These are phyloP conservation scores for Porpolomopsis calyptriformis DNA, from an alignment of 768 basidiomycete species.

Conservation along the genomic window DNA sequence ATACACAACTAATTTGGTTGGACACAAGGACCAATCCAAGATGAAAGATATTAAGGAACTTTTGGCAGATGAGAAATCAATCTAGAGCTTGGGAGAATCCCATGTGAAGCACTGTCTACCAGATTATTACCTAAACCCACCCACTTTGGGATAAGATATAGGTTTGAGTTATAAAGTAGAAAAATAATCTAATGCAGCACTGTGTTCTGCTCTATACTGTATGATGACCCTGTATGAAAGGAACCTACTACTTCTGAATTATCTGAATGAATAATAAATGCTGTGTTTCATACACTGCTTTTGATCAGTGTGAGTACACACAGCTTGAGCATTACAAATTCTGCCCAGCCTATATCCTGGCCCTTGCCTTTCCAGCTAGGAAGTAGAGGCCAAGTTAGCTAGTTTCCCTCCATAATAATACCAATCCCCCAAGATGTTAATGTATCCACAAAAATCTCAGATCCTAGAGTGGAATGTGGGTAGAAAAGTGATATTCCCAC, in stretches of 20 bases:
- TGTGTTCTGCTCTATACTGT: slow-evolving; percentile 21
- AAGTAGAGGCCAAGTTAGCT: slow-evolving; percentile 18
- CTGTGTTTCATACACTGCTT: slow-evolving; percentile 7
- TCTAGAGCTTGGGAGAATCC: not conserved
- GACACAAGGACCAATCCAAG: not conserved
- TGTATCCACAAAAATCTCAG: slow-evolving; percentile 27
- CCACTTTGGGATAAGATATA: slow-evolving; percentile 20
- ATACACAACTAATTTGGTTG: too few species aligned
- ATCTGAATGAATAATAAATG: slow-evolving; percentile 20
- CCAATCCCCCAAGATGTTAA: slow-evolving; percentile 26
- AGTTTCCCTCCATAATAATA: slow-evolving; percentile 11
- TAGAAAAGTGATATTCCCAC: too few species aligned
- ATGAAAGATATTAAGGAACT: not conserved
- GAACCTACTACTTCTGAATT: too few species aligned
- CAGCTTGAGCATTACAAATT: slow-evolving; percentile 19
- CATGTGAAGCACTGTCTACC: slow-evolving; percentile 16
- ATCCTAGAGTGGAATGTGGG: too few species aligned
- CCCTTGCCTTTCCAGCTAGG: slow-evolving; percentile 14
- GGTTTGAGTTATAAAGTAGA: slow-evolving; percentile 13
- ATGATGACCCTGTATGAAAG: slow-evolving; percentile 20
- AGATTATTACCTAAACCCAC: slow-evolving; percentile 15
- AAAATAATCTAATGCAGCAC: slow-evolving; percentile 19
- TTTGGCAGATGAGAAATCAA: too few species aligned
- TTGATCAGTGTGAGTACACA: slow-evolving; percentile 9
- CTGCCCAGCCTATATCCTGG: slow-evolving; percentile 22